A percentile compares a stretch with the other conserved stretches of the same genome.
Conservation (phyloP, 2,329 filamentous ascomycete species). For the Dactylellina haptotyla region DNA sequence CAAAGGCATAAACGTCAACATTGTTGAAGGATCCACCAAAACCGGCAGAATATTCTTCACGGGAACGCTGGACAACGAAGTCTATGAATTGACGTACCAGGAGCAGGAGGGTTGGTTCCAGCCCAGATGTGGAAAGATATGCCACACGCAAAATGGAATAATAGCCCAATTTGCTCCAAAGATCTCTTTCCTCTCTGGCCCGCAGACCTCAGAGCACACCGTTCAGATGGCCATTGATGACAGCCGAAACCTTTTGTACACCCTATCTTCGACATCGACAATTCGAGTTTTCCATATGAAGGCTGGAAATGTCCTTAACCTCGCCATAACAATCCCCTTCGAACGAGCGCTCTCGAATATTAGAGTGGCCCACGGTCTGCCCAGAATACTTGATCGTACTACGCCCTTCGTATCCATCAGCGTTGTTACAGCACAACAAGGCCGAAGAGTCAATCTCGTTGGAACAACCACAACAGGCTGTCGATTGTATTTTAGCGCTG, state of each 20-base stretch:
- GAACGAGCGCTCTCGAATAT: constrained; percentile 73
- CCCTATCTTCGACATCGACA: constrained; percentile 84
- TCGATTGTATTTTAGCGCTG: constrained; percentile 86
- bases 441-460: constrained; percentile 85
- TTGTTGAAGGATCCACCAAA: constrained; percentile 79
- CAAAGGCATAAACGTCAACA: constrained; percentile 78
- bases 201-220: constrained; percentile 71
- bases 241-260: constrained; percentile 86
- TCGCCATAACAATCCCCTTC: constrained; percentile 69
- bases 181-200: constrained; percentile 63
- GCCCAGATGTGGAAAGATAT: constrained; percentile 84
- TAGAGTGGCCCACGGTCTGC: constrained; percentile 82
- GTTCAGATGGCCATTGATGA: constrained; percentile 87
- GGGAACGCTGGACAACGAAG: constrained; percentile 80
- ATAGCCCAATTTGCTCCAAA: constrained; percentile 69
- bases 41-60: constrained; percentile 94
- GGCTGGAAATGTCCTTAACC: constrained; percentile 65
- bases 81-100: constrained; percentile 95
- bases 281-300: constrained; percentile 93
- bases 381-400: constrained; percentile 74
- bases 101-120: constrained; percentile 98
- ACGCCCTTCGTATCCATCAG: constrained; percentile 85
- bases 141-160: constrained; percentile 82
- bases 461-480: constrained; percentile 90
- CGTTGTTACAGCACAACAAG: constrained; percentile 80